Base-by-base conservation (phyloP, 2,329 filamentous ascomycete genomes). In the Beauveria scarabaeidicola region DNA sequence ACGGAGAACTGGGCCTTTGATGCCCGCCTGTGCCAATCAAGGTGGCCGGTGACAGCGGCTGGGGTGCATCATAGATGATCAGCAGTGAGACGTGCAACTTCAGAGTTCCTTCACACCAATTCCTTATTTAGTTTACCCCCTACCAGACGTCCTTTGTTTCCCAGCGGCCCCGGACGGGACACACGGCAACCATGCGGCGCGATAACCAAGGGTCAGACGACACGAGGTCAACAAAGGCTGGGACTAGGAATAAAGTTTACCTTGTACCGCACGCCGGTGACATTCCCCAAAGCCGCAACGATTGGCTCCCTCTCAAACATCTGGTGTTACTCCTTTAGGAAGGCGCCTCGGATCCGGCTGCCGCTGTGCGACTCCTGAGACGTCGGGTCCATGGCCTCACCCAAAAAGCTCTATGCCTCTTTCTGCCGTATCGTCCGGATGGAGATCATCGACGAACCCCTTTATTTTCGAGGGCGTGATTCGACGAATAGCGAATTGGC, bases 261-360 rank as follows among this genome's bases (percentile, higher is more conserved):
- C 53, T 21, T 27, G 23, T 23, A 17, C 19, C 27, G 19, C 38
- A 36, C 40, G 21, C 40, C 57, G 57, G 50, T 29, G 50, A 53
- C 50, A 41, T 17, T 29, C 41, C 50, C 57, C 19, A 48, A 59
- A 38, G 41, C 41, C 43, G 41, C 57, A 59, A 59, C 48, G 50
- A 54, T 59, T 59, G 43, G 43, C 32, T 7, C 41, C 8, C 5
- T 41, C 15, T 41, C 32, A 41, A 59, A 48, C 32, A 48, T 41
- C 1, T 29, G 9, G 13, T 59, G 23, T 58, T 46, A 0, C 57
- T 32, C 11, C 19, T 47, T 59, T 32, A 36, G 57, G 50, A 59
- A 59, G 57, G 57, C 50, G 19, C 32, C 23, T 53, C 32, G 50
- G 57, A 27, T 53, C 21, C 41, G 27, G 21, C 41, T 53, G 17